Conservation (phyloP, 2,329 filamentous ascomycete species). For the Colletotrichum cuscutae region DNA sequence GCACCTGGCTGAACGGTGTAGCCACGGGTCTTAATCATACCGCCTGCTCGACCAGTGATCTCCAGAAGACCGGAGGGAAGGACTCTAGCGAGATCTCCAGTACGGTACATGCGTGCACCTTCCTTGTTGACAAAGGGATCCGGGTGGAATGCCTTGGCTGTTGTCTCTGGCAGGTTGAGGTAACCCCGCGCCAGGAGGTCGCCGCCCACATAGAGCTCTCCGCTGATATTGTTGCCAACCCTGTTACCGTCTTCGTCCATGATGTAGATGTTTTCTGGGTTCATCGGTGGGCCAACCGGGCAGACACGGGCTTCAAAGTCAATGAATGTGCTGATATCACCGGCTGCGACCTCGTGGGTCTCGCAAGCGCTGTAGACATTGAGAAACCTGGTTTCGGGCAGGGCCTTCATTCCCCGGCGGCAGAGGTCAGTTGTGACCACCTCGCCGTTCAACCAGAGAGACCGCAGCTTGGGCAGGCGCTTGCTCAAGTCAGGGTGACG, state of each 20-base stretch:
- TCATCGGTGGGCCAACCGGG: constrained; percentile 77
- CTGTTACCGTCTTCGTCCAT: constrained; percentile 74
- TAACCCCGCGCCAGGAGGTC: constrained; percentile 79
- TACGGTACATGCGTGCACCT: constrained; percentile 78
- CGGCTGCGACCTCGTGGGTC: constrained; percentile 83
- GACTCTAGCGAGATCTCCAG: constrained; percentile 76
- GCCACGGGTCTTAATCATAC: constrained; percentile 84
- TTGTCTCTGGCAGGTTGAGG: constrained; percentile 82
- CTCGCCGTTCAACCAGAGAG: constrained; percentile 84
- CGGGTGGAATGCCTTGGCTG: constrained; percentile 75
- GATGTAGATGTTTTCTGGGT: constrained; percentile 77
- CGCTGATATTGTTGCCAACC: constrained; percentile 70
- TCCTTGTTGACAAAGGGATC: constrained; percentile 71
- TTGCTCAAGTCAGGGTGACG: constrained; percentile 73
- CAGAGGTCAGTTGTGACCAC: constrained; percentile 84
- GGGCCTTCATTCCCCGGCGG: constrained; percentile 71
- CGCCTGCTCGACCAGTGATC: constrained; percentile 79
- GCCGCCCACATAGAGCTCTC: constrained; percentile 83
- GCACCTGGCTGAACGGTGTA: constrained; percentile 83
- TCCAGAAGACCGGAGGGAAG: constrained; percentile 76
- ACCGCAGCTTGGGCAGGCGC: constrained; percentile 73
- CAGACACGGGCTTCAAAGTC: constrained; percentile 73
- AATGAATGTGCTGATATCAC: constrained; percentile 76
- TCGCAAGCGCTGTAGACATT: constrained; percentile 88
- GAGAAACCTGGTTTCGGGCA: constrained; percentile 76